Conservation (phyloP, 805 yeast species). For the Nakazawaea ishiwadae region DNA sequence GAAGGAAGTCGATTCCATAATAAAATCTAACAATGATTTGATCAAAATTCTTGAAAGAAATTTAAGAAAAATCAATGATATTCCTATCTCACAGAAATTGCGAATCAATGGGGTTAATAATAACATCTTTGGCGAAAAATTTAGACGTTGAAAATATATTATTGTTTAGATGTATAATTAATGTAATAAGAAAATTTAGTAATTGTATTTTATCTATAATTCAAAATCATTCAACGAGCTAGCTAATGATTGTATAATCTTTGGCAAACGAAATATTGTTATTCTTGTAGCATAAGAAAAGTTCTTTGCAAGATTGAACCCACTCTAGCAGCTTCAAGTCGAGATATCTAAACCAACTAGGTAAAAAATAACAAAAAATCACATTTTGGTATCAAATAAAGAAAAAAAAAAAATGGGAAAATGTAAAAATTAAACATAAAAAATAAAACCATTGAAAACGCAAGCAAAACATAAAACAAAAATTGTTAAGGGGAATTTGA, state of each 20-base stretch:
- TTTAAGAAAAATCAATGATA: constrained; percentile 11
- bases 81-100: constrained; percentile 13
- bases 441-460: too few relatives aligned
- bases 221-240: neutral
- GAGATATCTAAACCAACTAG: too few relatives aligned
- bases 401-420: too few relatives aligned
- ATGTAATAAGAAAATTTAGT: neutral
- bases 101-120: constrained; percentile 12
- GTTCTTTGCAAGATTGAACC: too few relatives aligned
- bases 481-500: too few relatives aligned
- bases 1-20: neutral
- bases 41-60: constrained; percentile 7
- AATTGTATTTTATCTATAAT: neutral
- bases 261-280: neutral
- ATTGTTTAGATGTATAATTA: neutral
- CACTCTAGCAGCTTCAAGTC: too few relatives aligned
- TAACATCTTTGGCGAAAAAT: constrained; percentile 2
- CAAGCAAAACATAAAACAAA: too few relatives aligned
- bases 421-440: too few relatives aligned
- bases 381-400: too few relatives aligned
- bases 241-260: neutral
- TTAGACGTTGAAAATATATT: neutral
- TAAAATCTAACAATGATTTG: constrained; percentile 6
- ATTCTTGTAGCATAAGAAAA: neutral
- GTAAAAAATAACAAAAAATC: too few relatives aligned